Conservation (phyloP, 176 grass and related monocot genomes). For the Triticum urartu region DNA sequence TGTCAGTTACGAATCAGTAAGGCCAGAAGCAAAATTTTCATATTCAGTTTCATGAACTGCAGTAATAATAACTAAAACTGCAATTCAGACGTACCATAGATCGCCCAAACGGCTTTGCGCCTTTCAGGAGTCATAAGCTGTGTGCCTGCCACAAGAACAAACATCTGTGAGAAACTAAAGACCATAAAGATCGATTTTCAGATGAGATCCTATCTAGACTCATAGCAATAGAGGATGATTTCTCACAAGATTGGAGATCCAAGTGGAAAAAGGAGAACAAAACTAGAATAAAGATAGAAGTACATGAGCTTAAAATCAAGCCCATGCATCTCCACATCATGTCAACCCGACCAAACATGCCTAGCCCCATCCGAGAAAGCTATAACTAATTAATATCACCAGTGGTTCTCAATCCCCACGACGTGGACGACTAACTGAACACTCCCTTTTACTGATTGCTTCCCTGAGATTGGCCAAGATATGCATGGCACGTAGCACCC, state of each 20-base stretch:
- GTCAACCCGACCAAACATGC: background rate
- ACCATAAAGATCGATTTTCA: background rate
- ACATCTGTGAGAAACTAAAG: background rate
- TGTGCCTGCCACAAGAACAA: conserved; percentile 54
- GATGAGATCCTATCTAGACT: background rate
- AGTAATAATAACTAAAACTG: background rate
- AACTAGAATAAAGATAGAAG: no score
- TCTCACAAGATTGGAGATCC: background rate
- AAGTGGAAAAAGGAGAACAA: no score
- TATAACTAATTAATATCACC: background rate
- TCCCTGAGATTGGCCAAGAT: background rate
- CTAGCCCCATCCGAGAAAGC: background rate
- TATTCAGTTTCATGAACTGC: background rate
- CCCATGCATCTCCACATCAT: background rate
- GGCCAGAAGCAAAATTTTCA: background rate
- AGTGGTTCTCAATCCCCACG: no score
- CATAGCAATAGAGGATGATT: conserved; percentile 7
- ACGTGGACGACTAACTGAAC: no score
- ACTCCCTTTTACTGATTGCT: background rate
- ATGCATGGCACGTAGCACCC: background rate
- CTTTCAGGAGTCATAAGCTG: conserved; percentile 88
- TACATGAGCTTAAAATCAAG: no score
- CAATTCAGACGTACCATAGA: conserved; percentile 48
- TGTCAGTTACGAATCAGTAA: background rate
- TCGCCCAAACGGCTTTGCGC: conserved; percentile 91